Base-by-base conservation (phyloP, 75 land plant genomes). In the Sequoiadendron giganteum region DNA sequence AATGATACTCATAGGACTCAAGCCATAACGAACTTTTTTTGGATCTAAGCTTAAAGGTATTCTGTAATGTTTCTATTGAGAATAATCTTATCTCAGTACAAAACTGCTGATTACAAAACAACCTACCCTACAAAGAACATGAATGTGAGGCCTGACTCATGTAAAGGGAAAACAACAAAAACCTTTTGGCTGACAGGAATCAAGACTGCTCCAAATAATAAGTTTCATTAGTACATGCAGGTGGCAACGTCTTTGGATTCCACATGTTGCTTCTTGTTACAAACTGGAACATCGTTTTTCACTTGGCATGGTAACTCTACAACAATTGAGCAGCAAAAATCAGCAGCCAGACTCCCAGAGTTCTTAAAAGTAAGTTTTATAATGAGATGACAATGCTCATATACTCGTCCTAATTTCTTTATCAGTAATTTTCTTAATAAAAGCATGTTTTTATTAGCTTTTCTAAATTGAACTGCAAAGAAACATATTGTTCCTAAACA, bases 291-390 rank as follows among this genome's bases (percentile, higher is more conserved):
- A 21, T 72, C 86, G 40, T 84, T 86, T 61, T 91, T 89, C 39
- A 43, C 88, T 81, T 92, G 93, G 93, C 87, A 70, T 85, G 93
- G 93, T 49, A 91, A 76, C 80, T 91, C 92, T 25, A 92, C 86
- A 58, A 89, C 89, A 42, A 52, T 86, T 36, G 93, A 92, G 86
- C 88, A 87, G 81, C 93, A 92, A 87, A 87, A 86, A 79, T 61
- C 90, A 19, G 93, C 88, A 10, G 80, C 86, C 52, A 90, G 80
- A 86, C 76, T 91, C 73, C 90, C 90, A 32, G 90, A 86, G 39
- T 89, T 87, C 84, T 49, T 92, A 86, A 89, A 91, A 90, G 93
- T 92, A 49, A 11, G 85, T 89, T 19, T 32, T 58, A 14, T 10
- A 42, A 40, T 75, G 13, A 75, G 77, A 75, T 9, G 14, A 7